phyloP scores from a whole-genome alignment of 768 basidiomycete species.

The Butyriboletus loyo region DNA sequence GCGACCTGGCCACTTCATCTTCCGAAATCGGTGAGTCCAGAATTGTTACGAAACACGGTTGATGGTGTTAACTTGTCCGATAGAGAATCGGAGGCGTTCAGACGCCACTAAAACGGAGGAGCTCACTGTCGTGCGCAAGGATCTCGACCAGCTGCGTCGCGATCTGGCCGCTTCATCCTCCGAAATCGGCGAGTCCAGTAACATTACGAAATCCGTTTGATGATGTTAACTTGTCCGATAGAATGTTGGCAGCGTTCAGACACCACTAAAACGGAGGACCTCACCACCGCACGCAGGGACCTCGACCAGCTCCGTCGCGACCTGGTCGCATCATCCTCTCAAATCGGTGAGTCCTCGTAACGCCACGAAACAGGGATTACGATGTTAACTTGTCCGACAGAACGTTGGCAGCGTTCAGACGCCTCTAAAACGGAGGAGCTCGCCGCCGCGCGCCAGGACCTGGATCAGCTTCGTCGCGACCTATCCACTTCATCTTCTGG shows the following conservation, averaged over 20 bases:
- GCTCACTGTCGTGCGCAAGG: not conserved
- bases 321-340: too few species aligned
- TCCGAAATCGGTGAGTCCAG: not conserved
- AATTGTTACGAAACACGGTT: not conserved
- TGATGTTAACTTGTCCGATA: too few species aligned
- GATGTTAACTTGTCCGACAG: too few species aligned
- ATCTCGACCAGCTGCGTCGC: not conserved
- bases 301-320: too few species aligned
- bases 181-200: too few species aligned
- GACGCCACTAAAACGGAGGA: not conserved
- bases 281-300: too few species aligned
- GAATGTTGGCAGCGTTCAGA: too few species aligned
- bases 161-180: not conserved
- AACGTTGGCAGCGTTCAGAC: not conserved
- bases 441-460: not conserved
- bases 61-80: not conserved
- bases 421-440: not conserved
- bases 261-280: too few species aligned
- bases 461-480: not conserved
- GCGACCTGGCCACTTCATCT: not conserved
- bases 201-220: too few species aligned
- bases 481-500: not conserved
- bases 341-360: too few species aligned
- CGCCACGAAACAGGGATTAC: too few species aligned
- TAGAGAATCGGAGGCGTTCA: not conserved